phyloP scores from a whole-genome alignment of 352 stramenopile genomes.

The Peronospora belbahrii region DNA sequence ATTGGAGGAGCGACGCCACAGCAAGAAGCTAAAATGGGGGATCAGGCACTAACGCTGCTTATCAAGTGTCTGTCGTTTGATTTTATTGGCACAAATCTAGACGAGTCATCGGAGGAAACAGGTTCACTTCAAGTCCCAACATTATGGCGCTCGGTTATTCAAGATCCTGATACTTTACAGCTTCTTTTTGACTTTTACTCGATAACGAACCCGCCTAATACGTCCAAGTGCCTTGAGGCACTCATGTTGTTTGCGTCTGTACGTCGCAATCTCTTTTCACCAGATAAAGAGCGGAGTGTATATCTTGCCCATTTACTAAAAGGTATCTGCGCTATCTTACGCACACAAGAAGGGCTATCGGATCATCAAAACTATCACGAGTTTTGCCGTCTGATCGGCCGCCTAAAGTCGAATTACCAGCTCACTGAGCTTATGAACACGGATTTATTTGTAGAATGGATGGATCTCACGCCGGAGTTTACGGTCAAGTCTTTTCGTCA shows the following conservation, averaged over 20 bases:
- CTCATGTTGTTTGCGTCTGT: conserved; percentile 94
- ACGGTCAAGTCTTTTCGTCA: conserved; percentile 95
- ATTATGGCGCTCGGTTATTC: conserved; percentile 91
- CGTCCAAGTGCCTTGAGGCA: conserved; percentile 92
- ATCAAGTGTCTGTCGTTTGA: conserved; percentile 97
- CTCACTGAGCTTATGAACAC: conserved; percentile 95
- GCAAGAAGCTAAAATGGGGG: conserved; percentile 90
- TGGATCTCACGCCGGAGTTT: conserved; percentile 93
- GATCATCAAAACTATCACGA: conserved; percentile 98
- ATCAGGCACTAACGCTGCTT: conserved; percentile 88
- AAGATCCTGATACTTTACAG: conserved; percentile 91
- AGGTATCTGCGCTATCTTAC: conserved; percentile 92
- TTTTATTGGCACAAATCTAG: conserved; percentile 98
- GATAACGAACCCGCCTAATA: conserved; percentile 88
- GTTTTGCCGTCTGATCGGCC: conserved; percentile 95
- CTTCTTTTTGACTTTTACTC: conserved; percentile 97
- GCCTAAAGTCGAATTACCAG: conserved; percentile 98
- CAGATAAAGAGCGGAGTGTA: conserved; percentile 90
- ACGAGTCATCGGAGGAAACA: conserved; percentile 96
- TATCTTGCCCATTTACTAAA: conserved; percentile 92
- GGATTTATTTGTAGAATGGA: conserved; percentile 95
- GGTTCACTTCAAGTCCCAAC: conserved; percentile 96
- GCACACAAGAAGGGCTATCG: conserved; percentile 93
- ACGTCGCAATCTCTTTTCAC: conserved; percentile 94
- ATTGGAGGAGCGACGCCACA: conserved; percentile 65